phyloP scores from a whole-genome alignment of 768 basidiomycete species.

The Boletellus sp. region DNA sequence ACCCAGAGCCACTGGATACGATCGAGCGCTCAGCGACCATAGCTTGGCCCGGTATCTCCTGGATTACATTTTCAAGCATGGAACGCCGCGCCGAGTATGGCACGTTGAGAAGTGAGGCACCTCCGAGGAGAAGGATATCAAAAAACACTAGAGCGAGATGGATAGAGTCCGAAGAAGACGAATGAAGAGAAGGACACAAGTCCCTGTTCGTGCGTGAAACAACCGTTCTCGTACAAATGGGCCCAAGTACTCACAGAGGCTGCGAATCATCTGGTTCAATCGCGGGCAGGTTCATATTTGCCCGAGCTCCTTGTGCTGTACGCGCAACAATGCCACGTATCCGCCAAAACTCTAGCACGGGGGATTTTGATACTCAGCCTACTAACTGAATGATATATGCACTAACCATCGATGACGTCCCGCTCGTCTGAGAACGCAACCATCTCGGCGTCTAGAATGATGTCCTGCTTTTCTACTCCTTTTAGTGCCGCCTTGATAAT shows the following conservation, averaged over 20 bases:
- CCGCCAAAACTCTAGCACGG: constrained; percentile 67
- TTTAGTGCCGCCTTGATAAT: constrained; percentile 62
- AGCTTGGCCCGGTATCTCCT: constrained; percentile 52
- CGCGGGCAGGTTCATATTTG: constrained; percentile 18
- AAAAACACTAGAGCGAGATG: constrained; percentile 85
- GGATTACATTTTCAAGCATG: constrained; percentile 57
- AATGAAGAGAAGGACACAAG: constrained; percentile 41
- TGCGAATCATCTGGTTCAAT: constrained; percentile 20
- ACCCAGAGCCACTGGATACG: constrained; percentile 32
- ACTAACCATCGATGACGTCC: constrained; percentile 64
- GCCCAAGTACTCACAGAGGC: constrained; percentile 13
- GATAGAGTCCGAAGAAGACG: constrained; percentile 38
- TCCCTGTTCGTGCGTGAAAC: constrained; percentile 22
- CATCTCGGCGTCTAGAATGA: constrained; percentile 85
- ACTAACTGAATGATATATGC: background rate
- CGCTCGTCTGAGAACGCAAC: constrained; percentile 67
- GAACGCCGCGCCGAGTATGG: constrained; percentile 60
- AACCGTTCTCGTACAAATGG: background rate
- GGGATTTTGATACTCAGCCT: constrained; percentile 3
- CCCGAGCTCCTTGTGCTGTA: constrained; percentile 55
- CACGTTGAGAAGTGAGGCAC: constrained; percentile 47
- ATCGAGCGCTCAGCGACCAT: constrained; percentile 56
- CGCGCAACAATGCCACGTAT: constrained; percentile 57
- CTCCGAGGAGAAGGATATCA: constrained; percentile 73
- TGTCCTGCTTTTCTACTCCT: constrained; percentile 34